phyloP scores from a whole-genome alignment of 176 grass and related monocot species.

The Panicum miliaceum region DNA sequence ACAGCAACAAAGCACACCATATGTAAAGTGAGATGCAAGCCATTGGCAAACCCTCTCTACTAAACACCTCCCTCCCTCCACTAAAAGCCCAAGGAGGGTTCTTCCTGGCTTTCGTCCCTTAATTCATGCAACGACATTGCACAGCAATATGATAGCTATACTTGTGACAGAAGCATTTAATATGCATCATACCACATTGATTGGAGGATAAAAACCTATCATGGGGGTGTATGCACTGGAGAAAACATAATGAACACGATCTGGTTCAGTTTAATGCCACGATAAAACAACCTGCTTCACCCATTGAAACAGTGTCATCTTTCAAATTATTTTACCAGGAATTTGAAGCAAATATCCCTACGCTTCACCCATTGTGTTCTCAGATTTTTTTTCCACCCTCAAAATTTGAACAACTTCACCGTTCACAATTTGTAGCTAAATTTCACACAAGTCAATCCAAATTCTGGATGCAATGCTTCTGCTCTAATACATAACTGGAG shows the following conservation, averaged over 20 bases:
- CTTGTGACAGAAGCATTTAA: not conserved
- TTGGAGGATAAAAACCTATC: not conserved
- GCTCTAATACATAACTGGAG: not conserved
- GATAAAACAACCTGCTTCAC: not conserved
- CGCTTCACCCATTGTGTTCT: not conserved
- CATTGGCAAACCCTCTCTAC: not conserved
- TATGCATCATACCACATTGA: not conserved
- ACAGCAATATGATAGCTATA: not conserved
- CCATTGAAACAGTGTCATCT: not conserved
- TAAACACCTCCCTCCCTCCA: not conserved
- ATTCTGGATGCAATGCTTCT: conserved; percentile 18
- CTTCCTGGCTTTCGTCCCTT: not conserved
- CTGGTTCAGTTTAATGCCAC: conserved; percentile 1
- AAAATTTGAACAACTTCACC: not conserved
- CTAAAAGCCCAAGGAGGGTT: not conserved
- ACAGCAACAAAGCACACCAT: not conserved
- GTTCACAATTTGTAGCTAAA: not conserved
- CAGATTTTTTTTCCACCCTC: not conserved
- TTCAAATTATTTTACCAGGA: not conserved
- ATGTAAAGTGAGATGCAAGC: not conserved
- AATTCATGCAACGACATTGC: not conserved
- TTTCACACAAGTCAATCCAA: not conserved
- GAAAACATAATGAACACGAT: not conserved
- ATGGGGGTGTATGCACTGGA: not conserved
- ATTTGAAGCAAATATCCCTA: not conserved